These are phyloP conservation scores for Lactuca sativa DNA, from an alignment of 129 eudicot species.

Conservation along the genomic window DNA sequence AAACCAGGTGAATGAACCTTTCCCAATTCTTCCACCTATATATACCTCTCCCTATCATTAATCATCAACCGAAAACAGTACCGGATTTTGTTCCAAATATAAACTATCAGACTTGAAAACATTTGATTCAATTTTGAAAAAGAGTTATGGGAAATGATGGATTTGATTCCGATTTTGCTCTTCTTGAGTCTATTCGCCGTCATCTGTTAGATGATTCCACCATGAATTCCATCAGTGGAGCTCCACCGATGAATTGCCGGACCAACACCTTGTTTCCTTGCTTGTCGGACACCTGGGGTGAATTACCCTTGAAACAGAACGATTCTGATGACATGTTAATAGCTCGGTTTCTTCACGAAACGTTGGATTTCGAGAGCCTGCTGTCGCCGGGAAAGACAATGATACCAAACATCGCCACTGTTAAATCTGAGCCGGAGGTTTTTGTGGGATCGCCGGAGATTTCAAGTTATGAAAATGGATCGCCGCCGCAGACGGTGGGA, in stretches of 20 bases:
- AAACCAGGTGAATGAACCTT: constrained; percentile 39
- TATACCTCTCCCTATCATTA: constrained; percentile 11
- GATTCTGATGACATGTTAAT: too few species aligned
- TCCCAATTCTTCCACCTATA: constrained; percentile 27
- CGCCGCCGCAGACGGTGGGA: constrained; percentile 14
- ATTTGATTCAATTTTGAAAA: neutral
- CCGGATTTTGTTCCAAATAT: neutral
- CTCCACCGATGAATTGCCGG: constrained; percentile 29
- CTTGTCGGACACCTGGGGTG: constrained; percentile 24
- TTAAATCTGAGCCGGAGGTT: constrained; percentile 47
- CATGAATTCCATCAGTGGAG: constrained; percentile 17
- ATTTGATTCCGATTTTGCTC: constrained; percentile 51
- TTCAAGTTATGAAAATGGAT: neutral
- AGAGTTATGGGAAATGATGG: constrained; percentile 29
- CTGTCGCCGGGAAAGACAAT: neutral
- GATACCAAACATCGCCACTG: neutral
- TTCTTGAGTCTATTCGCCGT: constrained; percentile 43
- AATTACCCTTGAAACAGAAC: too few species aligned
- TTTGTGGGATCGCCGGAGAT: neutral
- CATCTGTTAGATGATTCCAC: constrained; percentile 20
- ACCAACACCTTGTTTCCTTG: constrained; percentile 39
- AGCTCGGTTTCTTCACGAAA: constrained; percentile 15
- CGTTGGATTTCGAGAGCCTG: constrained; percentile 28
- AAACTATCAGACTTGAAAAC: neutral
- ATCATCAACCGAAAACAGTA: constrained; percentile 17